Conservation (phyloP, 495 filamentous ascomycete genomes). For the Hypomontagnella monticulosa region DNA sequence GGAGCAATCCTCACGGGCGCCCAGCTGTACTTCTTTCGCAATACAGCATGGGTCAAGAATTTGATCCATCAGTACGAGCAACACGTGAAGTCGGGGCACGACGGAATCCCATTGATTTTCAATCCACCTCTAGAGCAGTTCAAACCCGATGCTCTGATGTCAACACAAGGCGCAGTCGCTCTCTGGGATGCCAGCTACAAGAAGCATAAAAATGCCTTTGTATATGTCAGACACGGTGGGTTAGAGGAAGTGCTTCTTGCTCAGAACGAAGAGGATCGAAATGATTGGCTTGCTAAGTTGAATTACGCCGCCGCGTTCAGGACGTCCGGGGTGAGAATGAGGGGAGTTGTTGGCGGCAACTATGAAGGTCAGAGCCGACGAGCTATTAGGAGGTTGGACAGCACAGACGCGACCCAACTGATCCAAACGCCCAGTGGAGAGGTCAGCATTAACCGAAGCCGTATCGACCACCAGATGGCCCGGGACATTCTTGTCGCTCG, state of each 20-base stretch:
- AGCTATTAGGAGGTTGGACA: slow-evolving; percentile 73
- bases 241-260: slow-evolving; percentile 92
- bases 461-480: slow-evolving; percentile 81
- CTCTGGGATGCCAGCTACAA: slow-evolving; percentile 86
- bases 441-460: slow-evolving; percentile 70
- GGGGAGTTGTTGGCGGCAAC: slow-evolving; percentile 83
- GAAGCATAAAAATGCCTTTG: slow-evolving; percentile 95
- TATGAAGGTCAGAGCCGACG: slow-evolving; percentile 85
- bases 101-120: slow-evolving; percentile 80
- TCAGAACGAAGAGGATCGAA: slow-evolving; percentile 87
- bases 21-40: slow-evolving; percentile 96
- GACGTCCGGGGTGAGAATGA: slow-evolving; percentile 89
- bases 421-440: slow-evolving; percentile 76
- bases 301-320: slow-evolving; percentile 96
- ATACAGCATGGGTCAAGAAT: slow-evolving; percentile 88
- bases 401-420: slow-evolving; percentile 60
- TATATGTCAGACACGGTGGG: slow-evolving; percentile 87
- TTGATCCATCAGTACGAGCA: slow-evolving; percentile 86
- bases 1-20: slow-evolving; percentile 93
- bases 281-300: slow-evolving; percentile 95
- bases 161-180: slow-evolving; percentile 90
- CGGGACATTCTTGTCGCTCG: slow-evolving; percentile 84
- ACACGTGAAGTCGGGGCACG: slow-evolving; percentile 74
- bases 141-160: slow-evolving; percentile 91
- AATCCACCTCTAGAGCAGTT: slow-evolving; percentile 88